phyloP scores from a whole-genome alignment of 257 asterid genomes.

The Echites panduratus region DNA sequence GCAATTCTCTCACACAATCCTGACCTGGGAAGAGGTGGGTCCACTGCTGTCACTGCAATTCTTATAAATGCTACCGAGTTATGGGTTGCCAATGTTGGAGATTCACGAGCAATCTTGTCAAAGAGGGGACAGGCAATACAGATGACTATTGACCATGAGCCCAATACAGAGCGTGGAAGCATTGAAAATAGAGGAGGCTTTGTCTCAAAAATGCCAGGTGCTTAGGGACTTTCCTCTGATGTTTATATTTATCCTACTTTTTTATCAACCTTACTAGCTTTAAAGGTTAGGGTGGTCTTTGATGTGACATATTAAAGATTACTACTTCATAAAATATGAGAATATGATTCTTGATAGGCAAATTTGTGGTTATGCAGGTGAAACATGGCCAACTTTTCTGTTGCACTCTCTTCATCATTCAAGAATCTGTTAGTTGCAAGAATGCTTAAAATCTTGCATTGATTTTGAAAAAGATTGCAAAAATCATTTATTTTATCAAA shows the following conservation, averaged over 20 bases:
- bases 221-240: neutral
- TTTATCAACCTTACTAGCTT: neutral
- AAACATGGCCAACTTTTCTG: neutral
- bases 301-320: neutral
- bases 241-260: neutral
- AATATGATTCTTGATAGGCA: neutral
- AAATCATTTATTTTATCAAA: neutral
- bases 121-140: conserved; percentile 78
- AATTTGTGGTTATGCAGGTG: neutral
- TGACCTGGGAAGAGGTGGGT: conserved; percentile 89
- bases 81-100: conserved; percentile 97
- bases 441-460: neutral
- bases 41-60: conserved; percentile 93
- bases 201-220: conserved; percentile 97
- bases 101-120: conserved; percentile 89
- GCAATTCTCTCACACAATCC: conserved; percentile 77
- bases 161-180: conserved; percentile 72
- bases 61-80: conserved; percentile 46
- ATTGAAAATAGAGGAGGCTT: conserved; percentile 86
- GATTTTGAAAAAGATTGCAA: neutral
- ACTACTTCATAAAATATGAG: no score
- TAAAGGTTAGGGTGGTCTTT: neutral
- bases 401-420: neutral
- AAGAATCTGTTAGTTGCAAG: neutral
- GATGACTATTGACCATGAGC: conserved; percentile 86